Evolutionary conservation across 2,329 filamentous ascomycete genomes (phyloP), one percentile per base, ranked within the genome.

Genomic region (Thielaviopsis ethacetica): DNA sequence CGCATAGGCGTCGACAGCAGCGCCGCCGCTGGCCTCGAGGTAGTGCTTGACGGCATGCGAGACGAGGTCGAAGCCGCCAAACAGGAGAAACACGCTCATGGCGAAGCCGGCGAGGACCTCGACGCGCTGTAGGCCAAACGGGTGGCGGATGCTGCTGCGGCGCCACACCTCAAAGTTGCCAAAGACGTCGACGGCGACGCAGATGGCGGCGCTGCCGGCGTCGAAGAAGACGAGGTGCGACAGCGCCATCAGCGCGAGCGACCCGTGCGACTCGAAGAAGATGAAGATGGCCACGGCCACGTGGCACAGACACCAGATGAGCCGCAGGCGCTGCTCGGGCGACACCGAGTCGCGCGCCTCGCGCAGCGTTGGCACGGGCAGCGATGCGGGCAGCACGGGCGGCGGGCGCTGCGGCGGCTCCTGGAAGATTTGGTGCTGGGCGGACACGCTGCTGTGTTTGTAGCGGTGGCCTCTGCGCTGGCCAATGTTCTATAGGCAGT

Each of bases 81-180:
- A 98, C n/a, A 95, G 81, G 13, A 98, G 80, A 62, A 96, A 89
- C 47, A 98, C 86, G 56, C 90, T 94, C 83, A 97, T 89, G 62
- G 91, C 93, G 64, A 98, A 95, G 19, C 93, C 93, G 41, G 91
- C 90, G 17, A 98, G 80, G 5, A 98, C 91, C 71, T 98, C 93
- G 61, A 88, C 87, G 58, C 93, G 82, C 72, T 96, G 89, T 24
- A 98, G 80, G 3, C 85, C 91, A 68, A 98, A 98, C 0, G 93
- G 93, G 71, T 98, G 90, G 24, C 91, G 84, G 65, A 98, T 86
- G 64, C 85, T 94, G 65, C 88, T 91, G 53, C 91, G 82, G 63
- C 89, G 88, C 93, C 93, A 98, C 49, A 97, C 91, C 69, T 98
- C 93, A 66, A 98, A 98, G 70, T 98, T 98, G 56, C 88, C 84